Base-by-base conservation (phyloP, 192 early-diverging fungal genomes). In the Linnemannia hyalina region DNA sequence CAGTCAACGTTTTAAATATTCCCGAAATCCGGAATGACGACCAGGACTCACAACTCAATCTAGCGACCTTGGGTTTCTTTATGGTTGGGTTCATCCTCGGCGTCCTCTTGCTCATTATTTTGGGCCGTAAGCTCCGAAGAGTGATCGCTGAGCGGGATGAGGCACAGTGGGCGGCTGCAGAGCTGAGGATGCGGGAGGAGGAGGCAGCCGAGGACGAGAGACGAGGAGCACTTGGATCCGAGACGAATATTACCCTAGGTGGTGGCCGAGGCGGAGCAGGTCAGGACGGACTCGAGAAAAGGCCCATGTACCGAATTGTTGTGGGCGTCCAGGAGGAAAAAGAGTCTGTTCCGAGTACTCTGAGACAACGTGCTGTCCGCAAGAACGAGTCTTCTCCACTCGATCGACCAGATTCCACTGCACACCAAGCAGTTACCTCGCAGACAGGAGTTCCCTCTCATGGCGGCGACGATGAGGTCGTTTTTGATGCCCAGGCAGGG, bases 51-150 rank as follows among this genome's bases (percentile, higher is more conserved):
- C n/a, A 74, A 20, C 73, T 80, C 35, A 36, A 86, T 41, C 35
- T 86, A n/a, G 84, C 79, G 29, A 81, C 84, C 0, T 60, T 86
- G 57, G 84, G 79, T 18, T 81, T 77, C 72, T 46, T 81, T 6
- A 86, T 81, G 75, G 70, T 49, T 10, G 84, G 84, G 22, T 77
- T 81, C 15, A 86, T 86, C 26, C 11, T 86, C 8, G 70, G 69
- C 11, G 72, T 81, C 0, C 3, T 81, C 2, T 7, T 86, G 41
- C 40, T 86, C 47, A 29, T 78, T 10, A 38, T 81, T 22, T 40
- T 74, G 1, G 76, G 55, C n/a, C 46, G 71, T 20, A 77, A 81
- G 57, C 63, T 86, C 63, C 70, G 80, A 15, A 47, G 65, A 35
- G 36, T 49, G 47, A 35, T 86, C 40, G 42, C 73, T 10, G 26